Evolutionary conservation across 768 basidiomycete genomes (phyloP).

Genomic region (Rhodocollybia butyracea): DNA sequence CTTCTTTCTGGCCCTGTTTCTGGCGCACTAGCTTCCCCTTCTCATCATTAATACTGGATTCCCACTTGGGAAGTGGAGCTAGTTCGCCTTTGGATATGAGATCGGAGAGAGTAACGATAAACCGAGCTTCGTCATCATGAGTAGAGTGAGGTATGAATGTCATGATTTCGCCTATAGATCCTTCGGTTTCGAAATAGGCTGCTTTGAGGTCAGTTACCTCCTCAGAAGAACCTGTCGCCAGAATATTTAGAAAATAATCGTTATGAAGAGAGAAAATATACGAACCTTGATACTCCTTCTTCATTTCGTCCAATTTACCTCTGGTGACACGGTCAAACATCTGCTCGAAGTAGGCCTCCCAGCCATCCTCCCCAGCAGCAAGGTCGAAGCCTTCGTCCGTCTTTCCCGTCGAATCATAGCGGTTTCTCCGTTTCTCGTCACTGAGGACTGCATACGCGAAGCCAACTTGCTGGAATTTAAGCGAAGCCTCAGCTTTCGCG

Average conservation of each 20-base stretch:
- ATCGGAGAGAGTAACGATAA: conserved; percentile 63
- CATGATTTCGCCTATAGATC: conserved; percentile 82
- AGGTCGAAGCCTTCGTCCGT: conserved; percentile 79
- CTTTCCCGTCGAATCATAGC: conserved; percentile 83
- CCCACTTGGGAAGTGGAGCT: conserved; percentile 58
- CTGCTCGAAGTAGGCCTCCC: conserved; percentile 94
- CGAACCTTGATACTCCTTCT: conserved; percentile 89
- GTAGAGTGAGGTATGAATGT: conserved; percentile 83
- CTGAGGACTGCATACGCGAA: conserved; percentile 90
- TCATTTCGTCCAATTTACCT: conserved; percentile 88
- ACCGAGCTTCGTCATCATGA: conserved; percentile 80
- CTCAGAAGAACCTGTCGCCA: conserved; percentile 69
- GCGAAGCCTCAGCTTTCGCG: conserved; percentile 64
- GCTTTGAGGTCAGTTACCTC: conserved; percentile 76
- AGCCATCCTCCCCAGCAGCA: conserved; percentile 76
- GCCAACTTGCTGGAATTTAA: conserved; percentile 88
- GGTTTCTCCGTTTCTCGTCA: conserved; percentile 68
- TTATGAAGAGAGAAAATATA: neutral
- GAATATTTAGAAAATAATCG: neutral
- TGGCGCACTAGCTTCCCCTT: conserved; percentile 71
- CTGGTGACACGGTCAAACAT: conserved; percentile 86
- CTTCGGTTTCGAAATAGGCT: conserved; percentile 70
- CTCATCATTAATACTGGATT: conserved; percentile 68
- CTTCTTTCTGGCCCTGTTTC: conserved; percentile 77
- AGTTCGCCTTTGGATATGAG: conserved; percentile 65